Conservation (phyloP, 768 basidiomycete genomes). For the Udeniomyces megalosporus region DNA sequence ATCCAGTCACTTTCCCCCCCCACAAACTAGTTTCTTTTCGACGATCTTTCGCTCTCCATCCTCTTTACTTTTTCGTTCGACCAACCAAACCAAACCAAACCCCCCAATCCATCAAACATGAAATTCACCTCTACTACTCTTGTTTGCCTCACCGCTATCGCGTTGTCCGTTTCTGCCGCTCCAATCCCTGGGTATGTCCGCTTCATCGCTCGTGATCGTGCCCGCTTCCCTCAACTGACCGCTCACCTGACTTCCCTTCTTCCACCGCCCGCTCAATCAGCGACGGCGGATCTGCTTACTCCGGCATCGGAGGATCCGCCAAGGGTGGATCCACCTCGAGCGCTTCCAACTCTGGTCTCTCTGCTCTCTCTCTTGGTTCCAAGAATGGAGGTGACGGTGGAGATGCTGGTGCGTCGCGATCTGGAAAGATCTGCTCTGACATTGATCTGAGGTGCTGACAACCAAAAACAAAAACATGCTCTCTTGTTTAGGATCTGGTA, state of each 20-base stretch:
- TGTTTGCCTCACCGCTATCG: neutral
- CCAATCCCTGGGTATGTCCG: neutral
- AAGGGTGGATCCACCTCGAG: neutral
- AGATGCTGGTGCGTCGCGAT: neutral
- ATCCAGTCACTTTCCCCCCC: no score
- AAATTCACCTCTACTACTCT: neutral
- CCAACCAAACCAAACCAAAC: no score
- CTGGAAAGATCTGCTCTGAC: neutral
- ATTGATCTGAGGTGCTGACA: no score
- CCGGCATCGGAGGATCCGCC: neutral
- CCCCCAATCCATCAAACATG: no score
- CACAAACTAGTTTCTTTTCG: no score
- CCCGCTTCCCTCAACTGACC: neutral
- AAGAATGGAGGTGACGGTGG: neutral
- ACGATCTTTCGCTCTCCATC: no score
- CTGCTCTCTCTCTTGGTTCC: neutral
- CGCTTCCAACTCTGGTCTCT: neutral
- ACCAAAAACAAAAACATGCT: no score
- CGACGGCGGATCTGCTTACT: neutral
- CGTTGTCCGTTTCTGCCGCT: neutral
- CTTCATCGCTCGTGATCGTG: no score
- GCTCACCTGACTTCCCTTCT: neutral
- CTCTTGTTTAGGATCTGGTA: no score
- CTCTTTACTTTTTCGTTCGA: no score
- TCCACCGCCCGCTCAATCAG: no score